These are phyloP conservation scores for Plantago coronopus DNA, from an alignment of 305 asterid species.

Conservation along the genomic window DNA sequence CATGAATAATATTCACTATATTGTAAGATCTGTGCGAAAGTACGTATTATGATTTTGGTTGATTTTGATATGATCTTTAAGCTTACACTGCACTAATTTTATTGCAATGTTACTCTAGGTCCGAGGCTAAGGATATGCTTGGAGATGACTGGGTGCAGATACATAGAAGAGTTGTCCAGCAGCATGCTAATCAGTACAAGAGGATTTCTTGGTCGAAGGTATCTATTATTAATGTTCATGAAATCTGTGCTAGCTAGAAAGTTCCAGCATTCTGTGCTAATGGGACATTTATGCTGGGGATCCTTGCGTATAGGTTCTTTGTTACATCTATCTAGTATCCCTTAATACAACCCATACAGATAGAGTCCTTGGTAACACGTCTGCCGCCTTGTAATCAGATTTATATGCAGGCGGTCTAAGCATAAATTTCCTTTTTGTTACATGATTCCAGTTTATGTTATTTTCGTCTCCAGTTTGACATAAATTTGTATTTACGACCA, in stretches of 20 bases:
- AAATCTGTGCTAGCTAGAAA: neutral
- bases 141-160: slow-evolving; percentile 99
- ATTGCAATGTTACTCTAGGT: slow-evolving; percentile 40
- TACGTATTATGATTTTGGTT: slow-evolving; percentile 24
- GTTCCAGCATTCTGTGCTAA: neutral
- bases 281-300: neutral
- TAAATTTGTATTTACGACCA: no score
- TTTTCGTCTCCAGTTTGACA: no score
- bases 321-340: no score
- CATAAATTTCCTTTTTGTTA: no score
- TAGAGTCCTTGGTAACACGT: no score
- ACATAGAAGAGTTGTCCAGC: slow-evolving; percentile 92
- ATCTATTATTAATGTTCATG: slow-evolving; percentile 1
- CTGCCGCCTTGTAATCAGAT: no score
- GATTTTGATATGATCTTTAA: neutral
- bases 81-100: neutral
- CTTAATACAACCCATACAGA: no score
- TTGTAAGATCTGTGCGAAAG: slow-evolving; percentile 97
- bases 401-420: no score
- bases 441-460: no score
- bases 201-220: slow-evolving; percentile 97
- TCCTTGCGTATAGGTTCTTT: no score
- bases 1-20: slow-evolving; percentile 91
- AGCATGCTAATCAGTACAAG: slow-evolving; percentile 96
- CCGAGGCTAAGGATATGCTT: slow-evolving; percentile 89